Conservation (phyloP, 139 green algal species). For the Gonium pectorale region DNA sequence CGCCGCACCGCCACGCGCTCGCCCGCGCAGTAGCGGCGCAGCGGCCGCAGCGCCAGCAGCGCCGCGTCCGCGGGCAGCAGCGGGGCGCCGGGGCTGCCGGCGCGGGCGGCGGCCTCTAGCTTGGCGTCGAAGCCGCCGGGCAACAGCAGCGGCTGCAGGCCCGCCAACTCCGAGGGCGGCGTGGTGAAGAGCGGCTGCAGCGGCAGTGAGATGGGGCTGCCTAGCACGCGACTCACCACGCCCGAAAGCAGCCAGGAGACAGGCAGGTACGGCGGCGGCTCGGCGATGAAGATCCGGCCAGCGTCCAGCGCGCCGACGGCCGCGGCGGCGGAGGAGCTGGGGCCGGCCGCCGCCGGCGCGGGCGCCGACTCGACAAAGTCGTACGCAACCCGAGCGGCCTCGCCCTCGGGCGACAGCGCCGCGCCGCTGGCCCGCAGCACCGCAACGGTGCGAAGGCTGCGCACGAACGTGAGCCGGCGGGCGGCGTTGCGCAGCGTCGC, state of each 20-base stretch:
- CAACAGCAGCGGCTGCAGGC: slow-evolving; percentile 57
- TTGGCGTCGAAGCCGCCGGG: slow-evolving; percentile 47
- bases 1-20: slow-evolving; percentile 54
- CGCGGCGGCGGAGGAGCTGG: neutral
- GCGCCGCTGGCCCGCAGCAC: slow-evolving; percentile 18
- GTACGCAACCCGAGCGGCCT: slow-evolving; percentile 3
- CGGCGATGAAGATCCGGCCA: slow-evolving; percentile 20
- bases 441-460: slow-evolving; percentile 32
- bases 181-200: slow-evolving; percentile 68
- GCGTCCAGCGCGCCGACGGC: neutral
- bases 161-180: slow-evolving; percentile 25
- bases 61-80: slow-evolving; percentile 60
- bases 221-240: slow-evolving; percentile 64
- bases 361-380: slow-evolving; percentile 12
- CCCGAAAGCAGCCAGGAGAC: slow-evolving; percentile 57
- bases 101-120: slow-evolving; percentile 47
- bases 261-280: slow-evolving; percentile 42
- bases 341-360: neutral
- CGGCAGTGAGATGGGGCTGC: slow-evolving; percentile 65
- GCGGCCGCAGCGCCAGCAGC: slow-evolving; percentile 67
- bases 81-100: slow-evolving; percentile 57
- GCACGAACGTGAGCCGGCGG: slow-evolving; percentile 54
- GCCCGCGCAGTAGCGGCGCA: slow-evolving; percentile 66
- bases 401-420: neutral
- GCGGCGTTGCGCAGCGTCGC: slow-evolving; percentile 17